Evolutionary conservation across 257 asterid species (phyloP).

Genomic region (Plectranthus barbatus): DNA sequence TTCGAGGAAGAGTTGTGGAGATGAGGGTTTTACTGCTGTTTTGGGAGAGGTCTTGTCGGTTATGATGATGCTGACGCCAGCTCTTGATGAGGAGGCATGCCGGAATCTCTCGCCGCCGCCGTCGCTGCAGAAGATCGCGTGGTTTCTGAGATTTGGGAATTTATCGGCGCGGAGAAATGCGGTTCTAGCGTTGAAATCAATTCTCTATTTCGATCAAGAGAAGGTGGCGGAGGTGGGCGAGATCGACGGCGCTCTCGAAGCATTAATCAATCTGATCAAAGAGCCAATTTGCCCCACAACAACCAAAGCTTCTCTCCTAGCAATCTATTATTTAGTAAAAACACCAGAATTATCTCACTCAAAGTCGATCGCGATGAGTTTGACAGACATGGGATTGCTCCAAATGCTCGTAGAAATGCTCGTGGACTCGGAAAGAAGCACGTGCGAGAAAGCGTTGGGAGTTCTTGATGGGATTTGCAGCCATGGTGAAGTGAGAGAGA

Average conservation of each 20-base stretch:
- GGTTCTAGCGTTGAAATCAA: not conserved
- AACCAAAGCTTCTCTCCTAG: slow-evolving; percentile 36
- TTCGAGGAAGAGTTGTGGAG: slow-evolving; percentile 10
- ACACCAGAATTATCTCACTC: not conserved
- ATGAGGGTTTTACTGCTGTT: not conserved
- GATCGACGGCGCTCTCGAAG: slow-evolving; percentile 31
- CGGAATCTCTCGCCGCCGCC: slow-evolving; percentile 21
- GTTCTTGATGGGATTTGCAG: slow-evolving; percentile 41
- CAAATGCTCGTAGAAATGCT: slow-evolving; percentile 25
- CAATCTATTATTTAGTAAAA: slow-evolving; percentile 26
- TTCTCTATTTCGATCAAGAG: not conserved
- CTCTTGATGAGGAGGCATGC: slow-evolving; percentile 26
- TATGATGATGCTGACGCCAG: slow-evolving; percentile 9
- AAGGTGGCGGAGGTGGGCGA: not conserved
- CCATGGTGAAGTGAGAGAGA: slow-evolving; percentile 27
- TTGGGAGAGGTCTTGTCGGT: slow-evolving; percentile 31
- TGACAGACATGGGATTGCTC: slow-evolving; percentile 31
- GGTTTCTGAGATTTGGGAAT: slow-evolving; percentile 30
- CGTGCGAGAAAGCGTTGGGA: slow-evolving; percentile 45
- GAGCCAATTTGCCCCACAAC: slow-evolving; percentile 40
- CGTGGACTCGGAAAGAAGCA: slow-evolving; percentile 39
- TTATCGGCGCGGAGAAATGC: slow-evolving; percentile 4
- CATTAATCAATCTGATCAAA: slow-evolving; percentile 29
- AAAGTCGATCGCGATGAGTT: slow-evolving; percentile 1
- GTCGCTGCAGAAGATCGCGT: slow-evolving; percentile 19